phyloP scores from a whole-genome alignment of 1,139 yeast genomes.

The Taphrina pruni region DNA sequence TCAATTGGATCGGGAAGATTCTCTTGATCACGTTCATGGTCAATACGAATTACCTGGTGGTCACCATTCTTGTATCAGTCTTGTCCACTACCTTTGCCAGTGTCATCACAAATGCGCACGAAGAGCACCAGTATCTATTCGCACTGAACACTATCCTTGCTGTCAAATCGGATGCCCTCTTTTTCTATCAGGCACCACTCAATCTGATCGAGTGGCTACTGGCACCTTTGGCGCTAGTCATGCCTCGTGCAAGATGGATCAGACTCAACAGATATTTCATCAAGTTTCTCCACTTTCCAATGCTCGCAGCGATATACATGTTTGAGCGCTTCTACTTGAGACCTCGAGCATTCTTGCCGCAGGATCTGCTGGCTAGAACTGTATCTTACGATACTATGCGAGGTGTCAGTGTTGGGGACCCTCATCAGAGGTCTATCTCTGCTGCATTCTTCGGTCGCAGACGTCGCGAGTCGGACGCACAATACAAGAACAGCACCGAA shows the following conservation, averaged over 20 bases:
- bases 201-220: slow-evolving; percentile 52
- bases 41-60: slow-evolving; percentile 63
- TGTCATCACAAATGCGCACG: slow-evolving; percentile 53
- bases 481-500: slow-evolving; percentile 21
- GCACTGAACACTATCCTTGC: slow-evolving; percentile 55
- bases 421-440: slow-evolving; percentile 23
- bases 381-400: slow-evolving; percentile 33
- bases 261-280: slow-evolving; percentile 52
- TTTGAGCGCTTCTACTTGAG: slow-evolving; percentile 51
- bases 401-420: slow-evolving; percentile 17
- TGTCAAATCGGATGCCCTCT: slow-evolving; percentile 54
- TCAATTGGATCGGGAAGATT: slow-evolving; percentile 59
- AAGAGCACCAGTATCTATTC: slow-evolving; percentile 54
- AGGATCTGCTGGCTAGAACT: slow-evolving; percentile 34
- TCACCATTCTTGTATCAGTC: slow-evolving; percentile 66
- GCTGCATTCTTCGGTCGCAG: slow-evolving; percentile 32
- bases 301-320: slow-evolving; percentile 51
- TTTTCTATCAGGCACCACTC: slow-evolving; percentile 54
- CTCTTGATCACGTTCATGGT: slow-evolving; percentile 63
- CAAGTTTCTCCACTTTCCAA: slow-evolving; percentile 54
- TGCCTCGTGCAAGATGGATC: slow-evolving; percentile 52
- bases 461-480: slow-evolving; percentile 35
- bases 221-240: slow-evolving; percentile 50
- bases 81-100: slow-evolving; percentile 54
- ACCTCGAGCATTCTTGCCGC: slow-evolving; percentile 40